Percentiles rank a stretch among this genome's conserved stretches.
Evolutionary conservation across 192 early-diverging fungal genomes (phyloP).

Genomic region (Backusella tarrabulga): DNA sequence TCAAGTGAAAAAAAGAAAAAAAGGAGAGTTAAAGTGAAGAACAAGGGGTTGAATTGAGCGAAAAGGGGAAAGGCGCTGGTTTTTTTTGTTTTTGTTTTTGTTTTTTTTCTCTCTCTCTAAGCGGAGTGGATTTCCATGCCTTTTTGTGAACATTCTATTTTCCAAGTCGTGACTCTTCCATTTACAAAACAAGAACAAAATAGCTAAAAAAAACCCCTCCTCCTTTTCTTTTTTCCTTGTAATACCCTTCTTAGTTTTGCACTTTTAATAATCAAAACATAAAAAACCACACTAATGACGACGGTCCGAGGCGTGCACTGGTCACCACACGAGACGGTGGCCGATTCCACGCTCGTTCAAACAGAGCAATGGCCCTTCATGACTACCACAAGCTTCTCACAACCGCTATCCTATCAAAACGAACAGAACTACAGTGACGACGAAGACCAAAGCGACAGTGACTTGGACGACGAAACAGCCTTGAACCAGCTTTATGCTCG

Average conservation of each 20-base stretch:
- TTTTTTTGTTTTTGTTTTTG: neutral
- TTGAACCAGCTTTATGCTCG: slow-evolving; percentile 26
- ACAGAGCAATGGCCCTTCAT: slow-evolving; percentile 13
- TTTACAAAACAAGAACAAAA: neutral
- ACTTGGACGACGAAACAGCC: slow-evolving; percentile 19
- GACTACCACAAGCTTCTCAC: neutral
- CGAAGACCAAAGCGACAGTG: slow-evolving; percentile 15
- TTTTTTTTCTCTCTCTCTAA: neutral
- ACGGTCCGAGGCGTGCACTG: slow-evolving; percentile 19
- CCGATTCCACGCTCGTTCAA: neutral
- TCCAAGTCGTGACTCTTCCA: neutral
- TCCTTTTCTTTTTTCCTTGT: neutral
- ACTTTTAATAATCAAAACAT: neutral
- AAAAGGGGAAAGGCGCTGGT: neutral
- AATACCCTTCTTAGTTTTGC: neutral
- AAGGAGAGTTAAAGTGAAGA: neutral
- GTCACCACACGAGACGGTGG: slow-evolving; percentile 12
- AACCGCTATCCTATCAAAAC: slow-evolving; percentile 3
- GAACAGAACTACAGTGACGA: slow-evolving; percentile 14
- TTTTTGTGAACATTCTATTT: neutral
- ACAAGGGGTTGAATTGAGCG: neutral
- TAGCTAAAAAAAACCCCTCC: neutral
- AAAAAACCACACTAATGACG: neutral
- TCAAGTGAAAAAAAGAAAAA: neutral
- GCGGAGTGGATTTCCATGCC: neutral